phyloP scores from a whole-genome alignment of 2,329 filamentous ascomycete genomes.

The Cadophora sp. region DNA sequence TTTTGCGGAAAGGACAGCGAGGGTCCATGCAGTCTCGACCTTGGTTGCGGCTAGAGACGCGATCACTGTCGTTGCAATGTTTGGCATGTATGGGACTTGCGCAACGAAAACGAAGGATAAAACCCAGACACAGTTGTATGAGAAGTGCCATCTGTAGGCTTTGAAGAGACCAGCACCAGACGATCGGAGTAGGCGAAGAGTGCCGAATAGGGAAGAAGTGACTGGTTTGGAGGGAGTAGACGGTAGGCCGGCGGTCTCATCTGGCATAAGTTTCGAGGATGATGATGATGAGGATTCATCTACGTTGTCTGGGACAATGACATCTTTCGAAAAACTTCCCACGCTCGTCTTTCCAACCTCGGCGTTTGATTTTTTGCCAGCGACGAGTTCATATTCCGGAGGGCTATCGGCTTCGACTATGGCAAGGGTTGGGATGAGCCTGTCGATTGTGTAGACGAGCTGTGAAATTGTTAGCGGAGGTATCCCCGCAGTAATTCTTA shows the following conservation, averaged over 20 bases:
- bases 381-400: conserved; percentile 16
- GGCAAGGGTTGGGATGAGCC: not conserved
- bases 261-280: not conserved
- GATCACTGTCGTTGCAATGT: not conserved
- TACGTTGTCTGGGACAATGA: not conserved
- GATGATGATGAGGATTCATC: conserved; percentile 5
- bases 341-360: not conserved
- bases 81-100: not conserved
- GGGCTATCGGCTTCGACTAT: conserved; percentile 16
- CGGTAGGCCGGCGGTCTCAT: conserved; percentile 4
- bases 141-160: conserved; percentile 8
- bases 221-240: not conserved
- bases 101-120: not conserved
- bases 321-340: not conserved
- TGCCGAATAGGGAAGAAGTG: not conserved
- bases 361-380: not conserved
- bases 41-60: conserved; percentile 2
- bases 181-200: not conserved
- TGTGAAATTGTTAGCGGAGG: not conserved
- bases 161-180: not conserved
- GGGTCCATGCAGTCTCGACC: conserved; percentile 12
- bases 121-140: not conserved
- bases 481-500: too few species aligned
- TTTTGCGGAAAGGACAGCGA: not conserved
- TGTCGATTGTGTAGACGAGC: conserved; percentile 10